Conservation (phyloP, 257 asterid genomes). For the Nicotiana knightiana region DNA sequence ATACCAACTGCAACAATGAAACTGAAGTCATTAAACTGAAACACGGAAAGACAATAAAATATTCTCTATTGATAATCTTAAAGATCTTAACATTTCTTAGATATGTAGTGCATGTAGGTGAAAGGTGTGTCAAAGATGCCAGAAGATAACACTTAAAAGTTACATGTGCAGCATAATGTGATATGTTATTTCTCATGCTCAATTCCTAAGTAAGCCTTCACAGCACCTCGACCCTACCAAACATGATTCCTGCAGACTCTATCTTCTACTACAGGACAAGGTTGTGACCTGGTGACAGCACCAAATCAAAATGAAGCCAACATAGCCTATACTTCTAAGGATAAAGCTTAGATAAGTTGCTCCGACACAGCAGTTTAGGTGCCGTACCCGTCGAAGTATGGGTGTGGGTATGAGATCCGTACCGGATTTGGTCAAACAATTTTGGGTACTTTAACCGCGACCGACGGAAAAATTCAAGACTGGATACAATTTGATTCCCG, state of each 20-base stretch:
- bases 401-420: too few species aligned
- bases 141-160: neutral
- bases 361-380: too few species aligned
- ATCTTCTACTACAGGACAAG: slow-evolving; percentile 1
- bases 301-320: slow-evolving; percentile 6
- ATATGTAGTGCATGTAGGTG: neutral
- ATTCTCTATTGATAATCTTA: neutral
- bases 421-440: too few species aligned
- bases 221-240: neutral
- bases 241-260: neutral
- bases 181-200: neutral
- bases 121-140: neutral
- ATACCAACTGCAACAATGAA: neutral
- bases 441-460: too few species aligned
- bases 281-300: neutral
- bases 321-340: neutral
- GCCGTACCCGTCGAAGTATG: too few species aligned
- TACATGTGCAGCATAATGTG: neutral
- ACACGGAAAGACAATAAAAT: neutral
- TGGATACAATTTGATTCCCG: too few species aligned
- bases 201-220: neutral
- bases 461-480: too few species aligned
- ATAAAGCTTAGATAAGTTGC: neutral
- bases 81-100: neutral
- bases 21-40: neutral